Percentiles rank a stretch among this genome's conserved stretches.
Evolutionary conservation across 345 rosid species (phyloP).

Genomic region (Eucalyptus caleyi): DNA sequence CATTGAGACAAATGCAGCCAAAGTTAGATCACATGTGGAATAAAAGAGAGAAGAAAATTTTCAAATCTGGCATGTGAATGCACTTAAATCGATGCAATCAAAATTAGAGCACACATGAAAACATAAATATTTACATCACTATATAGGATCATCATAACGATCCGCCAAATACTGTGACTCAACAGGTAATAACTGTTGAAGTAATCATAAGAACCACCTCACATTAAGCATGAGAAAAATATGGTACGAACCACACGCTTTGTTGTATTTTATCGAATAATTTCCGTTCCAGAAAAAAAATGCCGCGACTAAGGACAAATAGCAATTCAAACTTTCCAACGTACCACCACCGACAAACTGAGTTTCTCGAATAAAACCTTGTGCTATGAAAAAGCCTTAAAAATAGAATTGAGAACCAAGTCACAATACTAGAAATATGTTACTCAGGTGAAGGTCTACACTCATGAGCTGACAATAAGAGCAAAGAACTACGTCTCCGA

Average conservation of each 20-base stretch:
- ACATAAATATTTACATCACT: background rate
- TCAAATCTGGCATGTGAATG: background rate
- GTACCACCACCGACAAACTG: background rate
- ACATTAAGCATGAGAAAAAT: background rate
- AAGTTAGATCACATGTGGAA: background rate
- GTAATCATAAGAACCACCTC: background rate
- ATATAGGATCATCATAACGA: background rate
- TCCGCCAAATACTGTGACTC: background rate
- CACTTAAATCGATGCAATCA: background rate
- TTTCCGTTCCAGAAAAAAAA: background rate
- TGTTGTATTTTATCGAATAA: background rate
- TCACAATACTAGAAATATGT: background rate
- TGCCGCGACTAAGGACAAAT: background rate
- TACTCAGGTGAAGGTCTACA: background rate
- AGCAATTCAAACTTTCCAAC: background rate
- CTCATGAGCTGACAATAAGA: background rate
- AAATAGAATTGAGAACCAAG: background rate
- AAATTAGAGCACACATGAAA: too few relatives aligned
- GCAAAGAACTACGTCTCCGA: too few relatives aligned
- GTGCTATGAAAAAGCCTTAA: background rate
- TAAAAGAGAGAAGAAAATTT: too few relatives aligned
- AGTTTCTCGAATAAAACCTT: background rate
- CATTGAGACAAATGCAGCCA: background rate
- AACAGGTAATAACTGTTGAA: background rate
- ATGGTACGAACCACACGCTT: background rate